These are phyloP conservation scores for Phytophthora crassamura DNA, from an alignment of 352 stramenopile species.

Conservation along the genomic window DNA sequence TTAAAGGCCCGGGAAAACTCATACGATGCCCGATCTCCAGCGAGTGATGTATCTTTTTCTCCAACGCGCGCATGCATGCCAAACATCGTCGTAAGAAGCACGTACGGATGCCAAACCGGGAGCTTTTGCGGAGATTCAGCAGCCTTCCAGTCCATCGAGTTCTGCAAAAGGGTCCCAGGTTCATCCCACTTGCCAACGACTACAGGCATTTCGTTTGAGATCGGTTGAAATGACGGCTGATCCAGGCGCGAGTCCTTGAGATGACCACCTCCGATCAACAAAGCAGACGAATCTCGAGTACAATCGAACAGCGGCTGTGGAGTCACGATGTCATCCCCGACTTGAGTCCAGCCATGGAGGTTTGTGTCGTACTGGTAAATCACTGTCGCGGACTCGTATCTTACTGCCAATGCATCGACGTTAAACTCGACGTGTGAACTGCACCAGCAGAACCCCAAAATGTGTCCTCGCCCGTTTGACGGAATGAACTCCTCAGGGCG, in stretches of 20 bases:
- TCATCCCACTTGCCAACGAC: conserved; percentile 87
- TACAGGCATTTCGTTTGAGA: conserved; percentile 80
- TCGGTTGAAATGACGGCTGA: conserved; percentile 19
- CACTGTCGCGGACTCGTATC: conserved; percentile 70
- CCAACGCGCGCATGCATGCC: conserved; percentile 85
- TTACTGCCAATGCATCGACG: conserved; percentile 76
- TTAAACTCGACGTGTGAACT: conserved; percentile 87
- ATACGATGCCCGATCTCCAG: conserved; percentile 63
- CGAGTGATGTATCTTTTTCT: conserved; percentile 76
- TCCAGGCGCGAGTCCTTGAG: conserved; percentile 25
- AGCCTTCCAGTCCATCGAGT: conserved; percentile 85
- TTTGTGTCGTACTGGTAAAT: conserved; percentile 86
- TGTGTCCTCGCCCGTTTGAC: conserved; percentile 56
- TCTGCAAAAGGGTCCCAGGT: conserved; percentile 66
- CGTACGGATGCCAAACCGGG: conserved; percentile 86
- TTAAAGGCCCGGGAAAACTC: conserved; percentile 79
- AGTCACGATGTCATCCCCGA: conserved; percentile 69
- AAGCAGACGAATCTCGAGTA: conserved; percentile 78
- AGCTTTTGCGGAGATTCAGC: conserved; percentile 73
- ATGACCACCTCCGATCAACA: conserved; percentile 73
- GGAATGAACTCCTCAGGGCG: conserved; percentile 70
- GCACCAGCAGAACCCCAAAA: conserved; percentile 85
- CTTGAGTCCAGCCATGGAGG: conserved; percentile 57
- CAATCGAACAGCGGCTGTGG: conserved; percentile 77
- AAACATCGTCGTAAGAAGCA: conserved; percentile 85